These are phyloP conservation scores for Sphagnurus paluster DNA, from an alignment of 1,284 basidiomycete species.

Conservation along the genomic window DNA sequence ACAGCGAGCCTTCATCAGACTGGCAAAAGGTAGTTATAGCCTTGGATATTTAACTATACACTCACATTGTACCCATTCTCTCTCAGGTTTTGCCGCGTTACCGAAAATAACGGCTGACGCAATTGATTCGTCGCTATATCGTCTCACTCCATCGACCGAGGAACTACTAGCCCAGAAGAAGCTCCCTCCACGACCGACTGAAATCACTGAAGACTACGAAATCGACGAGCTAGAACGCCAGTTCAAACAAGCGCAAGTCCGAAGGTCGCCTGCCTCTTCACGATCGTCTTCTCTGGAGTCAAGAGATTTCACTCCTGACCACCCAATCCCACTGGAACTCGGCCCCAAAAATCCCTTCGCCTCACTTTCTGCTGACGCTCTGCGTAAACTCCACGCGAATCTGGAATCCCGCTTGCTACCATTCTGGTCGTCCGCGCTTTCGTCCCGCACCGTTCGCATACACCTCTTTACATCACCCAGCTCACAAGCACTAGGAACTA, in stretches of 20 bases:
- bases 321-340: slow-evolving; percentile 11
- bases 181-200: slow-evolving; percentile 59
- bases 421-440: slow-evolving; percentile 74
- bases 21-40: slow-evolving; percentile 66
- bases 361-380: slow-evolving; percentile 16
- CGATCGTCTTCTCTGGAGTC: slow-evolving; percentile 23
- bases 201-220: slow-evolving; percentile 62
- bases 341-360: neutral
- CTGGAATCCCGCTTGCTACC: slow-evolving; percentile 72
- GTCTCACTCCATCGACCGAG: slow-evolving; percentile 47
- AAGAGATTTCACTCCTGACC: slow-evolving; percentile 14
- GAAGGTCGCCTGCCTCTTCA: slow-evolving; percentile 13
- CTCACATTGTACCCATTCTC: too few relatives aligned
- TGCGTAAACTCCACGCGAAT: slow-evolving; percentile 66
- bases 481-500: slow-evolving; percentile 25
- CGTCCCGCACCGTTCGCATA: slow-evolving; percentile 59
- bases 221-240: slow-evolving; percentile 49
- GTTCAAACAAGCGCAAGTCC: slow-evolving; percentile 34
- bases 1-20: slow-evolving; percentile 71
- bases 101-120: slow-evolving; percentile 46
- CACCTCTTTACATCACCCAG: slow-evolving; percentile 52
- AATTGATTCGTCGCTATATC: slow-evolving; percentile 20
- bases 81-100: slow-evolving; percentile 61
- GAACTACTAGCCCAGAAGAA: slow-evolving; percentile 40
- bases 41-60: neutral